These are phyloP conservation scores for Punica granatum DNA, from an alignment of 345 rosid genomes.

Conservation along the genomic window DNA sequence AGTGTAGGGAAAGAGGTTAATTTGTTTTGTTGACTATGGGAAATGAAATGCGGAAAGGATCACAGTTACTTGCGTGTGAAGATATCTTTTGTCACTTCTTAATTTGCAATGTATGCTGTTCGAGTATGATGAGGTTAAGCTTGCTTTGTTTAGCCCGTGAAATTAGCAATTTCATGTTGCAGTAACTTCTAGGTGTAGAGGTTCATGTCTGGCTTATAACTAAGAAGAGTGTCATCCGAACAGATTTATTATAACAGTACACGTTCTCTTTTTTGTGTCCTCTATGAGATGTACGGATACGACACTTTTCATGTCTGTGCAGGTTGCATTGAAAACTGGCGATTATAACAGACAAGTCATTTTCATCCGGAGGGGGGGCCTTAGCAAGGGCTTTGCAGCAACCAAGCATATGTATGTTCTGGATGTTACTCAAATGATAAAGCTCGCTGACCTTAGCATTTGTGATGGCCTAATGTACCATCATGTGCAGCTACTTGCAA, in stretches of 20 bases:
- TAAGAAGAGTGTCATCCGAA: neutral
- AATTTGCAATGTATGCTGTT: neutral
- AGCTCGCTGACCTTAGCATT: neutral
- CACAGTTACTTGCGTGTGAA: neutral
- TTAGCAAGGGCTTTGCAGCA: constrained; percentile 79
- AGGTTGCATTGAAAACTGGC: constrained; percentile 93
- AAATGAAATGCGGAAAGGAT: neutral
- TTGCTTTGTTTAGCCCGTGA: too few relatives aligned
- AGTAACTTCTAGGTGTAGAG: neutral
- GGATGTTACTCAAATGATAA: neutral
- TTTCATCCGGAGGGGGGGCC: constrained; percentile 81
- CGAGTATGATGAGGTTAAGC: too few relatives aligned
- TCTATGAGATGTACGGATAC: neutral
- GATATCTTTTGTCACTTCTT: neutral
- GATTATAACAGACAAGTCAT: constrained; percentile 82
- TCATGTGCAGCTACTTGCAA: constrained; percentile 64
- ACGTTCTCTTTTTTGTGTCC: neutral
- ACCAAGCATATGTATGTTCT: constrained; percentile 63
- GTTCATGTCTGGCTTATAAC: neutral
- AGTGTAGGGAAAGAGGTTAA: neutral
- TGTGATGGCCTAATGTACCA: neutral
- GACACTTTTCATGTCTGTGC: constrained; percentile 7
- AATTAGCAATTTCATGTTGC: neutral
- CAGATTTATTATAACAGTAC: neutral
- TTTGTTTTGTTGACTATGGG: neutral